These are phyloP conservation scores for Apium graveolens DNA, from an alignment of 129 eudicot species.

Conservation along the genomic window DNA sequence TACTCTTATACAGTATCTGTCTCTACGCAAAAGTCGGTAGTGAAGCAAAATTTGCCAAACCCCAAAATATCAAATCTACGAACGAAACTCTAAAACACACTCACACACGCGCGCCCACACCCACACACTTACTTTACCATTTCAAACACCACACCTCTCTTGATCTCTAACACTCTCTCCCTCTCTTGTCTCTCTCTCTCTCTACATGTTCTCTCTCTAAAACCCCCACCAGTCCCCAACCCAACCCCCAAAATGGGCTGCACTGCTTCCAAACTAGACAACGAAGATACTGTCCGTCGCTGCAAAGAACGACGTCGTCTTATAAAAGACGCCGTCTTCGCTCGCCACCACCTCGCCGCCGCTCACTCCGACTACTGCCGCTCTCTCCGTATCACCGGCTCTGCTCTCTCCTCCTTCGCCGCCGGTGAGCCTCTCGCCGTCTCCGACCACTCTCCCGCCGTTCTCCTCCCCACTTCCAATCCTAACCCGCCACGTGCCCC, in stretches of 20 bases:
- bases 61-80: too few relatives aligned
- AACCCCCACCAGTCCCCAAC: not conserved
- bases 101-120: too few relatives aligned
- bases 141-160: not conserved
- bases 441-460: constrained; percentile 70
- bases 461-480: constrained; percentile 52
- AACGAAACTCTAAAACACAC: not conserved
- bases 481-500: constrained; percentile 21
- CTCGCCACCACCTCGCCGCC: constrained; percentile 99
- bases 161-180: not conserved
- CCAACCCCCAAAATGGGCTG: constrained; percentile 55
- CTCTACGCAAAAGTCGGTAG: too few relatives aligned
- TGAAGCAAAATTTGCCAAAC: too few relatives aligned
- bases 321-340: constrained; percentile 76
- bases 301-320: constrained; percentile 95
- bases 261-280: constrained; percentile 83
- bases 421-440: constrained; percentile 76
- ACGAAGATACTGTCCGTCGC: constrained; percentile 89
- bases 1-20: too few relatives aligned
- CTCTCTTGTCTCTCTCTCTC: constrained; percentile 15
- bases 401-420: constrained; percentile 75
- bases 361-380: constrained; percentile 99
- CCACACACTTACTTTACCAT: not conserved
- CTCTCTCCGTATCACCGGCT: constrained; percentile 72
- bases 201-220: constrained; percentile 3